Evolutionary conservation across 1,284 basidiomycete genomes (phyloP), one percentile per base, ranked within the genome.

Genomic region (Earliella scabrosa): DNA sequence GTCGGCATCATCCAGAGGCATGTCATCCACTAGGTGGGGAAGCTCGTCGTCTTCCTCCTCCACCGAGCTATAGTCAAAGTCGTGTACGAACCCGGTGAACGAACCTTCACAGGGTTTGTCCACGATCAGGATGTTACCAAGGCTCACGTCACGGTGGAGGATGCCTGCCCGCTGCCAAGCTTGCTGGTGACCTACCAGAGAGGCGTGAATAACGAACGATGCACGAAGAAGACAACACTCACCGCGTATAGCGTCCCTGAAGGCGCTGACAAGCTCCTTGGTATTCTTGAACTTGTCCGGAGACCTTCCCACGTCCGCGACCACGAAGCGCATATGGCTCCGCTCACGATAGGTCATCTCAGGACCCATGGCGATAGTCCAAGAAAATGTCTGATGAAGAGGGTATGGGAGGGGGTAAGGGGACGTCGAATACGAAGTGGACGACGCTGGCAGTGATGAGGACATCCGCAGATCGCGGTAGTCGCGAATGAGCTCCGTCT

Each of bases 181-280:
- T 31, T 31, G 29, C 13, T 31, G 7, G 29, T 31, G 29, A 6
- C 29, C 29, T 31, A n/a, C n/a, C n/a, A 31, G 29, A 31, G 13
- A 31, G 29, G 7, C 13, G 13, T 31, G 29, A n/a, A n/a, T n/a
- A n/a, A n/a, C n/a, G n/a, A n/a, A n/a, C n/a, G n/a, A n/a, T n/a
- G 29, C 29, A 31, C 13, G 20, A 10, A 24, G 8, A 41, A 4
- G 20, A 16, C 35, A 23, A 0, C 0, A 47, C 53, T 5, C 21
- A 62, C 63, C 63, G 23, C 34, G 23, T 11, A 61, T 56, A 2
- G 60, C 63, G 18, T 64, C 60, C 1, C 46, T 36, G 5, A 60
- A 31, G 1, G 58, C 60, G n/a, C 27, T 29, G 6, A 56, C 52
- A 8, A 64, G 54, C 50, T 61, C 58, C 20, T 32, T 52, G 2